These are phyloP conservation scores for Prinsepia uniflora DNA, from an alignment of 306 rosid genomes.

Conservation along the genomic window DNA sequence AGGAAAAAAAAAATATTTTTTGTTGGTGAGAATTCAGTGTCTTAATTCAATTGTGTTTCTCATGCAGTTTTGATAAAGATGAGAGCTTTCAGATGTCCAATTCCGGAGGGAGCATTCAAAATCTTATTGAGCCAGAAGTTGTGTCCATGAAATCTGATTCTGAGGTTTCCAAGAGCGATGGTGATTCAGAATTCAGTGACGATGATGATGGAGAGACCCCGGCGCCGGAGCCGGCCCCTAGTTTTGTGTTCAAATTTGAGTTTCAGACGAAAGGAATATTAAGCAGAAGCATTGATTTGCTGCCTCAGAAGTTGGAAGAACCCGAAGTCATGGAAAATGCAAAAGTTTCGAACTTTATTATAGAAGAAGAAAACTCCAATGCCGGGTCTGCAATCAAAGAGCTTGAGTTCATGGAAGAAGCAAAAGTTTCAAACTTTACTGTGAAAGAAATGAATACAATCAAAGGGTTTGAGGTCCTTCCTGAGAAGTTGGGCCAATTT, in stretches of 20 bases:
- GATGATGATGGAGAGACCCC: slow-evolving; percentile 31
- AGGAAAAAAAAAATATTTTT: no score
- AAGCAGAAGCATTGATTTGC: slow-evolving; percentile 7
- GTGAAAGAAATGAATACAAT: not conserved
- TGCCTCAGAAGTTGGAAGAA: no score
- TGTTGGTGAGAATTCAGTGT: not conserved
- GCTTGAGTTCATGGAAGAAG: not conserved
- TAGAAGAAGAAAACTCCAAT: slow-evolving; percentile 19
- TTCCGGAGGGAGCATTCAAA: slow-evolving; percentile 17
- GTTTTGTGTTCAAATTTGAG: slow-evolving; percentile 64
- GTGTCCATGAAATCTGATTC: slow-evolving; percentile 1
- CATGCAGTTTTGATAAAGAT: slow-evolving; percentile 36
- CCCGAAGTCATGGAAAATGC: no score
- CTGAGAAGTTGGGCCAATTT: slow-evolving; percentile 27
- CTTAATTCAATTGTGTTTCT: not conserved
- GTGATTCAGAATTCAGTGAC: slow-evolving; percentile 15
- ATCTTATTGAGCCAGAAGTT: not conserved
- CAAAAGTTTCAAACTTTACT: no score
- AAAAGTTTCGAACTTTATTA: no score
- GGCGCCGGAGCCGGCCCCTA: slow-evolving; percentile 18
- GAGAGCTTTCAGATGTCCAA: slow-evolving; percentile 14
- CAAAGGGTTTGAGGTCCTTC: slow-evolving; percentile 37
- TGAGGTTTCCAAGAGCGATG: slow-evolving; percentile 1
- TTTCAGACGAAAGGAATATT: slow-evolving; percentile 60
- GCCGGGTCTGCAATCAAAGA: slow-evolving; percentile 26